phyloP scores from a whole-genome alignment of 768 basidiomycete genomes.

The Leucosporidium yakuticum region DNA sequence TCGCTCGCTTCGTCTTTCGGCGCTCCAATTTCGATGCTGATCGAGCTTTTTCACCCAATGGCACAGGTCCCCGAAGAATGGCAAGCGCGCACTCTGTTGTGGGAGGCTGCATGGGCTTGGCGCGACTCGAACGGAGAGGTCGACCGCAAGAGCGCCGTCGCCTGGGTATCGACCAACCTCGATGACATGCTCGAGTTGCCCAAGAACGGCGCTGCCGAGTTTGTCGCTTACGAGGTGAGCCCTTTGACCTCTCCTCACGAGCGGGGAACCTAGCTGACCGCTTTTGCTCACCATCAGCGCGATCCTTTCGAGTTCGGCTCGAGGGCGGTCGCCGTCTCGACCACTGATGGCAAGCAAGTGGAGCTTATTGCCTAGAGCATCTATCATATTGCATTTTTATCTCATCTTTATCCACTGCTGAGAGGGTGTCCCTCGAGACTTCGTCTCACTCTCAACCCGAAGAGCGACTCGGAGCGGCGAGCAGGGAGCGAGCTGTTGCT shows the following conservation, averaged over 20 bases:
- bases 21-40: no score
- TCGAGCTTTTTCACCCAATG: no score
- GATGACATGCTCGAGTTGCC: constrained; percentile 52
- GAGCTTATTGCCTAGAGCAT: constrained; percentile 1
- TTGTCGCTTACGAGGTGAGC: constrained; percentile 27
- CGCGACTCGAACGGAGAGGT: constrained; percentile 47
- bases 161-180: constrained; percentile 54
- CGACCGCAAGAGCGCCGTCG: constrained; percentile 51
- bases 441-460: no score
- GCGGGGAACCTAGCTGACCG: no score
- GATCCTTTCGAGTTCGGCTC: constrained; percentile 30
- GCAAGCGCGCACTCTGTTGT: constrained; percentile 67
- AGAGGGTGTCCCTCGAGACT: neutral
- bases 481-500: no score
- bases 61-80: constrained; percentile 59
- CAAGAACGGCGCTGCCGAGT: constrained; percentile 10
- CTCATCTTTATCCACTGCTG: neutral
- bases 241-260: neutral
- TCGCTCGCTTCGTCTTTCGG: neutral
- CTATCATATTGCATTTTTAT: no score
- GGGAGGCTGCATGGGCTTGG: constrained; percentile 66
- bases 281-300: neutral
- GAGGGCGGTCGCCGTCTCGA: constrained; percentile 16
- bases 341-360: constrained; percentile 1
- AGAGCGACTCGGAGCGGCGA: neutral